Evolutionary conservation across 805 yeast genomes (phyloP), one percentile per base, ranked within the genome.

Genomic region (Zygosaccharomyces lentus): DNA sequence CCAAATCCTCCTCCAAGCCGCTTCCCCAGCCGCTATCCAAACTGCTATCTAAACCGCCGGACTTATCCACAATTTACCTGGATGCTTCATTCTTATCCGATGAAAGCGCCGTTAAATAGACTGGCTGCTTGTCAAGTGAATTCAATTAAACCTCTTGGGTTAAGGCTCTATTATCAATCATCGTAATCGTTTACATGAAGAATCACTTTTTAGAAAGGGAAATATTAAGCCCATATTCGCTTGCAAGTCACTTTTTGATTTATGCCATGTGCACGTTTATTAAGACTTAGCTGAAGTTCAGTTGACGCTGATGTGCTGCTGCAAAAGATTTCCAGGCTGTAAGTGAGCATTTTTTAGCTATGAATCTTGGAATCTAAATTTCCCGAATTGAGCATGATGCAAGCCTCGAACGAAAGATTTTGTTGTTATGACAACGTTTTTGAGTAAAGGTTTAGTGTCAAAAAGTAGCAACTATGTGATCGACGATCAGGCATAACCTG

Each of bases 1-100:
- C 52, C 27, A 49, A 24, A 29, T 49, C 52, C 21, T 49, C 52
- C n/a, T 27, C 42, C 24, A 27, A 30, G 12, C 15, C 46, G 24
- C n/a, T 13, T 9, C 19, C 42, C 24, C 21, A 30, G 12, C 15
- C 46, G 24, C n/a, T 13, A 21, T 10, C 30, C 10, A 15, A n/a
- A 8, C 19, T 29, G 15, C 30, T 37, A 21, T 10, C 21, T 10
- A 15, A n/a, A n/a, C 19, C 29, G 15, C 30, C 41, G 8, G 24
- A 35, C 5, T 9, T 13, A 9, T 37, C 46, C 12, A 23, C 13
- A 2, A 29, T 30, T 23, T 35, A 17, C 9, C 31, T 31, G 15
- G 13, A 23, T 9, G n/a, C 8, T 6, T 40, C 37, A 9, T 31
- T 29, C 15, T 13, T 23, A 9, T 15, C 24, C 5, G 36, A 24